Base-by-base conservation (phyloP, 169 alveolate species). In the Babesia sp. region DNA sequence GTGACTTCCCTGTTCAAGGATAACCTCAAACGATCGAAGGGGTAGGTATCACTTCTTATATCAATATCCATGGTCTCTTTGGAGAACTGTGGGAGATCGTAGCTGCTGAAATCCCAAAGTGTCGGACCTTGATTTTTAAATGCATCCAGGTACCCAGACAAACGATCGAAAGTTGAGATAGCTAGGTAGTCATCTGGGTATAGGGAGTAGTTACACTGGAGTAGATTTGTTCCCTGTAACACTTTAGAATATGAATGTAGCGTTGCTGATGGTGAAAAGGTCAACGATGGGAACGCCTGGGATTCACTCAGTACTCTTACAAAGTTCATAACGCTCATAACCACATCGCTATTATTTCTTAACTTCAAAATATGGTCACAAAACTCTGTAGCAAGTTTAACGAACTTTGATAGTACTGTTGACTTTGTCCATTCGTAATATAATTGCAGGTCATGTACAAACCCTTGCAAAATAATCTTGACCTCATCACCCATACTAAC, bases 1-100 rank as follows among this genome's bases (percentile, higher is more conserved):
- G 87, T 42, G 31, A 79, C 54, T 12, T 37, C 71, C 26, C 58
- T 22, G 44, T 79, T 79, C 59, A 79, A 22, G 42, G 31, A 44
- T 16, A 12, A 33, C n/a, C 87, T 33, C 8, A 79, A 18, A 22
- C 60, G 34, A 66, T 79, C 78, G 28, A 79, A 70, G 24, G 64
- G 18, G 29, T 79, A 48, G 24, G 33, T 29, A 14, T 31, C 33
- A 14, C 37, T 34, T 11, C 36, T 0, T 5, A 59, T 4, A 28
- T 26, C 45, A 26, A 54, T 37, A 8, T 29, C 44, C 0, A 68
- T 54, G 42, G 36, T 33, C 44, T 44, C 71, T 18, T 29, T 16
- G 63, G 61, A 37, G 41, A 18, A 64, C 26, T 12, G 5, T 3
- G 80, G 80, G 2, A 75, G 14, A 18, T 41, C 42, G 24, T 9